Evolutionary conservation across 352 stramenopile genomes (phyloP), one percentile per base, ranked within the genome.

Genomic region (Phytophthora niederhauseri): DNA sequence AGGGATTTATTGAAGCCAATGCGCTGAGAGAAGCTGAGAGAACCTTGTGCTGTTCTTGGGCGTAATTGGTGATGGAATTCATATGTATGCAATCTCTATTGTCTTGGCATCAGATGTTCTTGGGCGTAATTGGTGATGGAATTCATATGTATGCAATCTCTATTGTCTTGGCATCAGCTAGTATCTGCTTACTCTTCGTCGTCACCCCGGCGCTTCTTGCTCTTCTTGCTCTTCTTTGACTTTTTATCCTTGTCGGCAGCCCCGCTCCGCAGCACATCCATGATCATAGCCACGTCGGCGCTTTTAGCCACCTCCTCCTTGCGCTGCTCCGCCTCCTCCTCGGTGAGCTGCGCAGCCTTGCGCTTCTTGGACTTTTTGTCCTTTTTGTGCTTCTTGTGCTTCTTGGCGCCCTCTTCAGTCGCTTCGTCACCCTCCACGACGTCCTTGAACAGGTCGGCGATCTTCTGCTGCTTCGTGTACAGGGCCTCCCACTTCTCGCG

Each of bases 401-500:
- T 26, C 49, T 73, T 77, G 14, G 38, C 12, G 3, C 57, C 60
- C 5, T 70, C 45, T 22, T 63, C 53, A 6, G 41, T 20, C 14
- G 41, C 65, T 12, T 79, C 68, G 5, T 79, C 62, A n/a, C 70
- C 60, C 22, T 83, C 72, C 24, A 91, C 75, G 2, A 94, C 66
- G 64, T 93, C 87, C 66, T 89, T 91, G 56, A 95, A 95, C 38
- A 94, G 55, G 24, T 92, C 81, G 12, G 75, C 76, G 26, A 95
- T 91, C 74, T 95, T 95, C 72, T 83, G 66, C 61, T 95, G 82
- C 74, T 94, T 94, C 45, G 84, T 81, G 60, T 93, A 90, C 19
- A 86, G 72, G 26, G 85, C 78, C 36, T 82, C 72, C 87, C 87
- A 95, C 67, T 91, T 92, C 56, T 93, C 84, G 45, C 74, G 80